phyloP scores from a whole-genome alignment of 2,329 filamentous ascomycete genomes.

The Exophiala bonariae region DNA sequence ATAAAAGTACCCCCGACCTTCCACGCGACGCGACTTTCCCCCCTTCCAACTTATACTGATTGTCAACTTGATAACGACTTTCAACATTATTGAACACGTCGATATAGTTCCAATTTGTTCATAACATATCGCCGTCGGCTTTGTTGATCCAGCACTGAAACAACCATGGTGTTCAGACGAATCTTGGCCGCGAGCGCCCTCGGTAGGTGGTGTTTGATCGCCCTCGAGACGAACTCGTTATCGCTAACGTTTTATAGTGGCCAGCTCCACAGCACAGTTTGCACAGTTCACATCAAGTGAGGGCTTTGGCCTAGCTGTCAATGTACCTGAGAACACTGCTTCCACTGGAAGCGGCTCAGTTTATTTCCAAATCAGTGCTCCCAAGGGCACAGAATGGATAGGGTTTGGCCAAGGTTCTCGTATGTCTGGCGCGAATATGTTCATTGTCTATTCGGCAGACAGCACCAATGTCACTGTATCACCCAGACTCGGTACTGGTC shows the following conservation, averaged over 20 bases:
- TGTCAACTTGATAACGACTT: too few species aligned
- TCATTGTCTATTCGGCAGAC: conserved; percentile 57
- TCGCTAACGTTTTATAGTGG: conserved; percentile 36
- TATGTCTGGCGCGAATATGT: conserved; percentile 60
- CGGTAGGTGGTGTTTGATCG: conserved; percentile 7
- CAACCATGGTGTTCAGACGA: conserved; percentile 14
- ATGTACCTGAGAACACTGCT: conserved; percentile 55
- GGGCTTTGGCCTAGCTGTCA: conserved; percentile 41
- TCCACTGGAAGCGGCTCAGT: conserved; percentile 55
- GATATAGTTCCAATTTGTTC: background rate
- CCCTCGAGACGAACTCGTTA: conserved; percentile 7
- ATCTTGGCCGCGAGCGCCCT: conserved; percentile 17
- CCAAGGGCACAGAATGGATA: conserved; percentile 55
- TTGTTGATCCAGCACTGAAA: conserved; percentile 1
- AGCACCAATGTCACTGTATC: conserved; percentile 60
- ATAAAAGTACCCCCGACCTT: conserved; percentile 1
- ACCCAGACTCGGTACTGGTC: conserved; percentile 48
- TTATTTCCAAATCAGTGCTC: conserved; percentile 58
- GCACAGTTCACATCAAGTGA: conserved; percentile 14
- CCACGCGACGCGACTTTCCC: background rate
- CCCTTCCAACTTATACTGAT: too few species aligned
- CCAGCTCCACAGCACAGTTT: conserved; percentile 23
- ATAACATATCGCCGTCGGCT: conserved; percentile 1
- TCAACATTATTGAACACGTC: too few species aligned
- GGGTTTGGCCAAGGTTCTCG: conserved; percentile 55